These are phyloP conservation scores for Acmispon strigosus DNA, from an alignment of 306 rosid species.

Conservation along the genomic window DNA sequence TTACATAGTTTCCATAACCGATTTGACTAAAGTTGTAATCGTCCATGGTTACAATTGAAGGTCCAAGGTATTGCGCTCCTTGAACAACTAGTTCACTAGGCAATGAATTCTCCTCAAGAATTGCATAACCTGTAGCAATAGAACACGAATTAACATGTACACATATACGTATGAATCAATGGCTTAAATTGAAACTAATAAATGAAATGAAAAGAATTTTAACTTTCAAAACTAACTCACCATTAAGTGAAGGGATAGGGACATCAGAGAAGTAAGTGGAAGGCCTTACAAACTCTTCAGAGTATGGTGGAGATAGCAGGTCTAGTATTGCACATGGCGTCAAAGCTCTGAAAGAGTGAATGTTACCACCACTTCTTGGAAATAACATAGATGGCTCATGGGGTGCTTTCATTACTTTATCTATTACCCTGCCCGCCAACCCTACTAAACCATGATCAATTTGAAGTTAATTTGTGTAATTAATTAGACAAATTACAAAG, in stretches of 20 bases:
- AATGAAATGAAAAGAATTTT: background rate
- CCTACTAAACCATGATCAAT: no score
- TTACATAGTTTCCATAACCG: background rate
- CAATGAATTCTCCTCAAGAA: slow-evolving; percentile 48
- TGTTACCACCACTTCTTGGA: no score
- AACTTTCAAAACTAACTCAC: slow-evolving; percentile 13
- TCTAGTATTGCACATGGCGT: no score
- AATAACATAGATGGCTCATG: no score
- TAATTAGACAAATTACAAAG: no score
- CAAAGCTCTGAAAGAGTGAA: no score
- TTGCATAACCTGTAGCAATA: slow-evolving; percentile 32
- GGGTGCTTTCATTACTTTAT: no score
- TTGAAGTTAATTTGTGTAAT: no score
- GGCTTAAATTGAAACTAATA: background rate
- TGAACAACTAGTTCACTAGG: slow-evolving; percentile 44
- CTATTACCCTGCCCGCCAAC: no score
- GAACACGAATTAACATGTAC: background rate
- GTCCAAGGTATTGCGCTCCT: slow-evolving; percentile 60
- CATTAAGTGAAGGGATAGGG: slow-evolving; percentile 44
- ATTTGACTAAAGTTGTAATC: background rate
- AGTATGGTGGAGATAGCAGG: no score
- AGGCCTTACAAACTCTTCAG: slow-evolving; percentile 41
- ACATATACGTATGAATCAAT: background rate
- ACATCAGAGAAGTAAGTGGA: slow-evolving; percentile 52
- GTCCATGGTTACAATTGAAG: slow-evolving; percentile 12